These are phyloP conservation scores for Pestalotiopsis fici DNA, from an alignment of 2,329 filamentous ascomycete genomes.

Conservation along the genomic window DNA sequence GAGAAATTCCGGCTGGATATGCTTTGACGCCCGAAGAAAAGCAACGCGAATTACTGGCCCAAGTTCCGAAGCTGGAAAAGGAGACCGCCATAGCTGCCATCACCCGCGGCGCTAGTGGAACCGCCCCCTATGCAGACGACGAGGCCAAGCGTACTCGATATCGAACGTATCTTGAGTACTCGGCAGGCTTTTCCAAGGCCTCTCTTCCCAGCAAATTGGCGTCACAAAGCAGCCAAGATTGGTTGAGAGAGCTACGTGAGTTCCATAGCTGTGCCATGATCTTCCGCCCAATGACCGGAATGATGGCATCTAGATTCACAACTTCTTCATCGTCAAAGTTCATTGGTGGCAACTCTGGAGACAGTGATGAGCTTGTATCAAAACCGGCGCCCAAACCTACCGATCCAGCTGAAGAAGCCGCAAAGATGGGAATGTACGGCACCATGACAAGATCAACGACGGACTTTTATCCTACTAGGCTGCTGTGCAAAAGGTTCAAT, in stretches of 20 bases:
- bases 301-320: constrained; percentile 94
- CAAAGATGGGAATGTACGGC: constrained; percentile 90
- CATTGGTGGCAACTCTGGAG: constrained; percentile 25
- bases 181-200: constrained; percentile 61
- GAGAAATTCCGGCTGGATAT: constrained; percentile 71
- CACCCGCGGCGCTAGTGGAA: constrained; percentile 59
- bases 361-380: constrained; percentile 37
- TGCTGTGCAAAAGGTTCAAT: constrained; percentile 95
- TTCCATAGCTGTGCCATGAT: constrained; percentile 69
- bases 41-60: constrained; percentile 56
- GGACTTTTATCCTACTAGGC: constrained; percentile 76
- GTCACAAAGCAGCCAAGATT: constrained; percentile 65
- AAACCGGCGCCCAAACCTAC: constrained; percentile 55
- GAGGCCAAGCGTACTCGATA: constrained; percentile 80
- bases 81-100: constrained; percentile 70
- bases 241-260: constrained; percentile 76
- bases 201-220: constrained; percentile 50
- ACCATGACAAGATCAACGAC: constrained; percentile 73
- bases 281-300: constrained; percentile 87
- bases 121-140: constrained; percentile 82
- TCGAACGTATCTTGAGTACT: constrained; percentile 75
- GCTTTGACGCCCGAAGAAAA: constrained; percentile 64
- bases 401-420: constrained; percentile 84
- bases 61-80: constrained; percentile 66
- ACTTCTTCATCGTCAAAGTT: constrained; percentile 47